A percentile compares a stretch with the other conserved stretches of the same genome.
phyloP scores from a whole-genome alignment of 306 rosid genomes.

The Vigna mungo region DNA sequence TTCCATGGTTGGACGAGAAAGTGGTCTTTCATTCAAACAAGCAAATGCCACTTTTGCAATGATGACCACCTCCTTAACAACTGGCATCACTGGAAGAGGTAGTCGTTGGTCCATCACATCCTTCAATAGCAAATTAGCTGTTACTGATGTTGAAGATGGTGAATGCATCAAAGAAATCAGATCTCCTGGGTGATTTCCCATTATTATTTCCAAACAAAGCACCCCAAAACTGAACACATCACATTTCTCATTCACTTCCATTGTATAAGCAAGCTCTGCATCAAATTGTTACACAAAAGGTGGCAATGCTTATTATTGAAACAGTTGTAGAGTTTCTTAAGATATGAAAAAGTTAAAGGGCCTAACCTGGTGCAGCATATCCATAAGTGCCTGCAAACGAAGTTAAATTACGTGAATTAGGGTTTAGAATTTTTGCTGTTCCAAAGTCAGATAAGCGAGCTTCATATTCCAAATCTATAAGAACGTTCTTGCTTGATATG shows the following conservation, averaged over 20 bases:
- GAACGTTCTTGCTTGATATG: slow-evolving; percentile 50
- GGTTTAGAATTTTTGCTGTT: slow-evolving; percentile 39
- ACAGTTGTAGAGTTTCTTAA: background rate
- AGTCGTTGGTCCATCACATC: slow-evolving; percentile 43
- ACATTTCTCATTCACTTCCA: slow-evolving; percentile 42
- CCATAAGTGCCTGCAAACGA: slow-evolving; percentile 48
- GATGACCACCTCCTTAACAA: slow-evolving; percentile 35
- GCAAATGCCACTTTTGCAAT: slow-evolving; percentile 40
- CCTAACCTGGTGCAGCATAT: slow-evolving; percentile 49
- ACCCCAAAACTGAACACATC: slow-evolving; percentile 46
- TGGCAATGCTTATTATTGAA: background rate
- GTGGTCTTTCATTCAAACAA: slow-evolving; percentile 43
- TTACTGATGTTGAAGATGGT: background rate
- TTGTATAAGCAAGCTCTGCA: slow-evolving; percentile 41
- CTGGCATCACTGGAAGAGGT: slow-evolving; percentile 36
- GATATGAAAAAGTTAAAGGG: background rate
- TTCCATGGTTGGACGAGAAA: slow-evolving; percentile 44
- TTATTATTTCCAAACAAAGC: slow-evolving; percentile 39
- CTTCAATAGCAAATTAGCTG: slow-evolving; percentile 30
- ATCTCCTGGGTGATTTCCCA: slow-evolving; percentile 47
- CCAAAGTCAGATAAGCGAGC: slow-evolving; percentile 45
- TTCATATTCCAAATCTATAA: slow-evolving; percentile 39
- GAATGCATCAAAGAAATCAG: slow-evolving; percentile 24
- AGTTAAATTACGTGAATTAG: slow-evolving; percentile 34
- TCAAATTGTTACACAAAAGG: background rate